Evolutionary conservation across 495 filamentous ascomycete species (phyloP), one percentile per base, ranked within the genome.

Genomic region (Rhizodiscina lignyota): DNA sequence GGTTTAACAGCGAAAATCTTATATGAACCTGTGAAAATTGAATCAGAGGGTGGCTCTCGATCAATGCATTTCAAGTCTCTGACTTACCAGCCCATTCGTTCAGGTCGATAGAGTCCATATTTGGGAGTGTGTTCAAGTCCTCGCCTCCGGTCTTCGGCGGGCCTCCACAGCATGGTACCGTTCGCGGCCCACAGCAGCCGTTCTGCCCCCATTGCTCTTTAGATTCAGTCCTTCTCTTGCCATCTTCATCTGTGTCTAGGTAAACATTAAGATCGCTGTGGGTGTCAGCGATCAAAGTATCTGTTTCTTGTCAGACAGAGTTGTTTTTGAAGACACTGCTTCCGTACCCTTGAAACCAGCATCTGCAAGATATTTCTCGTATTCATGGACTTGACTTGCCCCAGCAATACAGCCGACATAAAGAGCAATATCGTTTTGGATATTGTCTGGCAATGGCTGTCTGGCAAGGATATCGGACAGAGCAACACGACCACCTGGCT

Each of bases 321-420:
- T 30, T 38, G 24, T 27, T 34, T 18, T 34, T 24, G 26, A 41
- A 15, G 38, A 34, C 35, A 35, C 17, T 41, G 23, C 38, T 19
- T 38, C 5, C 15, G 34, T 51, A 74, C 70, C 65, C 32, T 52
- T 31, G 43, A 79, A 79, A 8, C 73, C 72, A 0, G 59, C 65
- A 5, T 60, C 54, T 11, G 43, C 41, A 19, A 81, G 45, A 43
- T 66, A 77, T 5, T 34, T 30, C 48, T 76, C 62, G 50, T 79
- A 79, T 37, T 68, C 59, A 5, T 33, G 43, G 16, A 72, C 49
- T 47, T 55, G 36, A 34, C 67, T 72, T 0, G 72, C 70, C 13
- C 77, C 73, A 5, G 64, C 59, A 22, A 78, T 58, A 38, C 75
- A 79, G 1, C 72, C 73, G 21, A 70, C 64, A 48, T 77, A 72